Conservation (phyloP, 2,329 filamentous ascomycete genomes). For the Fusarium poae region DNA sequence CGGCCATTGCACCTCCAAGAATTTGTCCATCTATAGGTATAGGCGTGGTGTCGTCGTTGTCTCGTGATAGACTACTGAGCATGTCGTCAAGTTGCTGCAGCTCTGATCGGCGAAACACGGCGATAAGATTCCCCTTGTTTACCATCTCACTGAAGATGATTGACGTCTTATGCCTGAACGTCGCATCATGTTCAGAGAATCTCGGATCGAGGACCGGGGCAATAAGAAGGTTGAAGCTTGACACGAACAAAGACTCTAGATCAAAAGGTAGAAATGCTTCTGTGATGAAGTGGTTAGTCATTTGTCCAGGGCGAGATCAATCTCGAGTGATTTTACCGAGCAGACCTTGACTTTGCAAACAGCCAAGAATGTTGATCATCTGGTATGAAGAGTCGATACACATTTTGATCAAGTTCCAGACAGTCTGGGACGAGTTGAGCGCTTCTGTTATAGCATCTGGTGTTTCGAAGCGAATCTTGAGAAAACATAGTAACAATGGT, state of each 20-base stretch:
- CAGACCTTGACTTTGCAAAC: slow-evolving; percentile 60
- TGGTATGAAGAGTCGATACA: slow-evolving; percentile 53
- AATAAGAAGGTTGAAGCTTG: slow-evolving; percentile 58
- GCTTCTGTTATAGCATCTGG: slow-evolving; percentile 40
- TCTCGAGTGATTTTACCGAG: slow-evolving; percentile 55
- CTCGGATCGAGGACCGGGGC: slow-evolving; percentile 54
- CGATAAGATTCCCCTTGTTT: slow-evolving; percentile 60
- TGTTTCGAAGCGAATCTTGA: slow-evolving; percentile 51
- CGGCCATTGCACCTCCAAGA: slow-evolving; percentile 16
- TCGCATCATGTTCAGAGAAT: slow-evolving; percentile 52
- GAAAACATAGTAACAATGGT: slow-evolving; percentile 51
- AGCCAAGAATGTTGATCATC: slow-evolving; percentile 57
- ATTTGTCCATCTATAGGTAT: slow-evolving; percentile 33
- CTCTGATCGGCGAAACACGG: slow-evolving; percentile 59
- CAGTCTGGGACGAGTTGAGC: slow-evolving; percentile 56
- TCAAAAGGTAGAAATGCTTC: slow-evolving; percentile 64
- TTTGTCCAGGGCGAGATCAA: neutral
- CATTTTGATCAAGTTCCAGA: slow-evolving; percentile 53
- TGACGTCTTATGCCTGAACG: slow-evolving; percentile 59
- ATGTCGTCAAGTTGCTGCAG: slow-evolving; percentile 60
- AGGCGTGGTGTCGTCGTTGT: neutral
- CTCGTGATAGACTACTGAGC: slow-evolving; percentile 49
- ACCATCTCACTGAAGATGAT: slow-evolving; percentile 62
- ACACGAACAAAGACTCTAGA: slow-evolving; percentile 60
- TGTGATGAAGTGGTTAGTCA: slow-evolving; percentile 32